A percentile compares a stretch with the other conserved stretches of the same genome.
These are phyloP conservation scores for Sequoia sempervirens DNA, from an alignment of 75 land plant genomes.

Conservation along the genomic window DNA sequence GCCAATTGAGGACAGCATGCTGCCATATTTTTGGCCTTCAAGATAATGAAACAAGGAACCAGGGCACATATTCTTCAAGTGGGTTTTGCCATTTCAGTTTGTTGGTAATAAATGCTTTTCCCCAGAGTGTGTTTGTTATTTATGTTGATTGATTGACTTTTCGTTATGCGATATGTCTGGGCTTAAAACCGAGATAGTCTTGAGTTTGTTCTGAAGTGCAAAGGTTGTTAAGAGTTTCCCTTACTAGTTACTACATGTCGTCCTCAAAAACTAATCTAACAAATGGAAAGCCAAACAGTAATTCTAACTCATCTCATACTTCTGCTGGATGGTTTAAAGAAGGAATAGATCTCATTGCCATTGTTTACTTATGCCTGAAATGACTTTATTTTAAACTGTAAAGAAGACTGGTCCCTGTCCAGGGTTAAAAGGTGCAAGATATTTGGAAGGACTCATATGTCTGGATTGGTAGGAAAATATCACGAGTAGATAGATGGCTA, in stretches of 20 bases:
- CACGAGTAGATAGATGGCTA: neutral
- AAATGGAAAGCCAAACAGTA: neutral
- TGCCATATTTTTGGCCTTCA: neutral
- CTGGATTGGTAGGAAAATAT: neutral
- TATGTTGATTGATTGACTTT: neutral
- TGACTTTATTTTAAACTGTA: no score
- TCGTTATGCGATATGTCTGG: no score
- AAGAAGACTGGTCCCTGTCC: neutral
- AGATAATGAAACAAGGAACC: no score
- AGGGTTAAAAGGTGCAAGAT: neutral
- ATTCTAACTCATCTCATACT: neutral
- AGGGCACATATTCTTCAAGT: neutral
- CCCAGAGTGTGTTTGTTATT: neutral
- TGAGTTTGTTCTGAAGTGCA: neutral
- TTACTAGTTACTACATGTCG: no score
- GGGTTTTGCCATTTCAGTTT: neutral
- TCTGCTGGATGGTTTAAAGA: neutral
- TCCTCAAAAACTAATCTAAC: no score
- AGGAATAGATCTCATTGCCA: neutral
- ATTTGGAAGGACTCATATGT: neutral
- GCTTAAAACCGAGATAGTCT: neutral
- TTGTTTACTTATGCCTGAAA: neutral
- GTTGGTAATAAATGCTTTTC: neutral
- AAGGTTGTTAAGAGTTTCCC: neutral
- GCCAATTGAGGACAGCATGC: neutral